A percentile compares a stretch with the other conserved stretches of the same genome.
These are phyloP conservation scores for Candida chauliodis DNA, from an alignment of 805 yeast genomes.

Conservation along the genomic window DNA sequence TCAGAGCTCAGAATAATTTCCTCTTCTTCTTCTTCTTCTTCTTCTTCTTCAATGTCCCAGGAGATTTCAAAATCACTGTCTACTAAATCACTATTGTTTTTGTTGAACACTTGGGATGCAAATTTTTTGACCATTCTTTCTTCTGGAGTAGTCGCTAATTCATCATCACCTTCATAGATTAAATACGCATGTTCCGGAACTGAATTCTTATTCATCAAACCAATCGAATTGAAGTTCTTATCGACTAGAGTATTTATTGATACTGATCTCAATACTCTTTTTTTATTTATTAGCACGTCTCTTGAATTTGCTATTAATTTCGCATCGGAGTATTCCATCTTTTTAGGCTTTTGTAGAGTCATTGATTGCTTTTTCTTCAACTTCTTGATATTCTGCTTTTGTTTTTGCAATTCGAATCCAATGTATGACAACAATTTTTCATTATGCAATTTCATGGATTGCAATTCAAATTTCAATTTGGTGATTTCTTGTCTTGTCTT, in stretches of 20 bases:
- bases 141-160: conserved; percentile 12
- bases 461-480: conserved; percentile 50
- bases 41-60: conserved; percentile 11
- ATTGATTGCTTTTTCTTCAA: conserved; percentile 35
- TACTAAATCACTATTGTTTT: conserved; percentile 3
- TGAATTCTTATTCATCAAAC: neutral
- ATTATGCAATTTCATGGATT: conserved; percentile 51
- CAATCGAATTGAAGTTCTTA: conserved; percentile 1
- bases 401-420: conserved; percentile 53
- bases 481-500: conserved; percentile 45
- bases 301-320: conserved; percentile 47
- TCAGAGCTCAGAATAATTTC: conserved; percentile 3
- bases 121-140: conserved; percentile 27
- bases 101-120: conserved; percentile 32
- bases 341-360: conserved; percentile 9
- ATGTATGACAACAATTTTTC: conserved; percentile 55
- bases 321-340: conserved; percentile 50
- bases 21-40: conserved; percentile 13
- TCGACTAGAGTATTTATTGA: conserved; percentile 23
- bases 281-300: conserved; percentile 41
- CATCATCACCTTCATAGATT: conserved; percentile 13
- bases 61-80: conserved; percentile 8
- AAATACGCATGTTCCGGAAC: conserved; percentile 3
- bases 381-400: conserved; percentile 38
- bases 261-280: conserved; percentile 40